Evolutionary conservation across 371 early-diverging fungal genomes (phyloP).

Genomic region (Zancudomyces culisetae): DNA sequence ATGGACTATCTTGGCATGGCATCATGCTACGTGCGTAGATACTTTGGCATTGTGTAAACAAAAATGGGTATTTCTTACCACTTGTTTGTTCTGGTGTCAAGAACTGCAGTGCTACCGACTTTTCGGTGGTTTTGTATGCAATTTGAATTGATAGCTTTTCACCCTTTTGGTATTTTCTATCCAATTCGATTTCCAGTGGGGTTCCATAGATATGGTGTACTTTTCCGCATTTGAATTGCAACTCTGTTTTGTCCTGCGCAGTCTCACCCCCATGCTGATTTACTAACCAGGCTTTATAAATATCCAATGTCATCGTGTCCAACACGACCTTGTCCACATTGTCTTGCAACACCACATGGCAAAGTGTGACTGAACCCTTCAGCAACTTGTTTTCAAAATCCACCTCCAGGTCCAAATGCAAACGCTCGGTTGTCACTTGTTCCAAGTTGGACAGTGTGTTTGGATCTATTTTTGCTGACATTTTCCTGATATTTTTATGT

Average conservation of each 20-base stretch:
- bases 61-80: conserved; percentile 81
- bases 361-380: conserved; percentile 41
- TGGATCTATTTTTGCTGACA: conserved; percentile 36
- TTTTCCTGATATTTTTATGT: not conserved
- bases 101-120: conserved; percentile 78
- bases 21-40: conserved; percentile 87
- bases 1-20: conserved; percentile 87
- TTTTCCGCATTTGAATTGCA: conserved; percentile 29
- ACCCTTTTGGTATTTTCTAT: conserved; percentile 7
- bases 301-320: conserved; percentile 38
- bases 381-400: conserved; percentile 55
- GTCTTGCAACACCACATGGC: conserved; percentile 27
- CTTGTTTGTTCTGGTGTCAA: conserved; percentile 83
- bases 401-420: conserved; percentile 52
- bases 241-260: too few relatives aligned
- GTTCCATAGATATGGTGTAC: conserved; percentile 51
- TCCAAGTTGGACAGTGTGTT: conserved; percentile 66
- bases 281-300: not conserved
- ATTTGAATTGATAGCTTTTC: conserved; percentile 22
- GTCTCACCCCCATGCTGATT: too few relatives aligned
- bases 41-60: conserved; percentile 91
- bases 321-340: conserved; percentile 43
- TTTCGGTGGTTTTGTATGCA: conserved; percentile 57
- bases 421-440: conserved; percentile 45
- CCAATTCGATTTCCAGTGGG: conserved; percentile 43